A percentile compares a stretch with the other conserved stretches of the same genome.
phyloP scores from a whole-genome alignment of 805 yeast genomes.

The Diddensiella caesifluorescens region DNA sequence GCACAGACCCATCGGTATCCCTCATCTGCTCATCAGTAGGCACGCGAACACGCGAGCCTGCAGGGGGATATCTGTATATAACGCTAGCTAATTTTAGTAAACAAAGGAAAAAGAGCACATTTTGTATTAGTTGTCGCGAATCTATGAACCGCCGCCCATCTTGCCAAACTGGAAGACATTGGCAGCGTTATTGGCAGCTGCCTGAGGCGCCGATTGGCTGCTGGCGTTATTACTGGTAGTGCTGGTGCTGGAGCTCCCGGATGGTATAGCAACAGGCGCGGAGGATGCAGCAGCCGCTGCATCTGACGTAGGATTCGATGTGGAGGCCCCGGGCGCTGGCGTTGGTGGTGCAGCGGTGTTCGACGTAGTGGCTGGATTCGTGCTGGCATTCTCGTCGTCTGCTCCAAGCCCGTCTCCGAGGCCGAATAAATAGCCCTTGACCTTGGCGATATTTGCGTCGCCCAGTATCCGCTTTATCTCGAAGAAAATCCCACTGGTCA shows the following conservation, averaged over 20 bases:
- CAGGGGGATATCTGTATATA: too few relatives aligned
- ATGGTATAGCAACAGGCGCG: too few relatives aligned
- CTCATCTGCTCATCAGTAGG: too few relatives aligned
- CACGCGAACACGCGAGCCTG: too few relatives aligned
- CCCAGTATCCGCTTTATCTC: constrained; percentile 36
- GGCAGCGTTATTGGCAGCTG: constrained; percentile 17
- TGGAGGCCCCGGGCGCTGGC: constrained; percentile 9
- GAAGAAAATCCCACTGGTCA: constrained; percentile 40
- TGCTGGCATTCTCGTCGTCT: constrained; percentile 9
- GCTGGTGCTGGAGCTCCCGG: too few relatives aligned
- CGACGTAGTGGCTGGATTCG: neutral
- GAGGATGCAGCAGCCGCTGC: too few relatives aligned
- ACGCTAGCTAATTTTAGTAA: too few relatives aligned
- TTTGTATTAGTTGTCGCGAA: too few relatives aligned
- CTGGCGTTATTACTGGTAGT: constrained; percentile 9
- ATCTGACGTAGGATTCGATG: too few relatives aligned
- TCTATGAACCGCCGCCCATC: constrained; percentile 24
- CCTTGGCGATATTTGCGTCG: constrained; percentile 27
- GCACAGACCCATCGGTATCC: too few relatives aligned
- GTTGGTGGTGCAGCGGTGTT: too few relatives aligned
- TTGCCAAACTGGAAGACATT: constrained; percentile 28
- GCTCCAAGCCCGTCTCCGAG: constrained; percentile 29
- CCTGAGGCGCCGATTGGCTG: constrained; percentile 13
- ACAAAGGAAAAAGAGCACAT: too few relatives aligned
- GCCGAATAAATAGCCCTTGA: constrained; percentile 35